Evolutionary conservation across 169 alveolate genomes (phyloP), one percentile per base, ranked within the genome.

Genomic region (Plasmodium chabaudi): DNA sequence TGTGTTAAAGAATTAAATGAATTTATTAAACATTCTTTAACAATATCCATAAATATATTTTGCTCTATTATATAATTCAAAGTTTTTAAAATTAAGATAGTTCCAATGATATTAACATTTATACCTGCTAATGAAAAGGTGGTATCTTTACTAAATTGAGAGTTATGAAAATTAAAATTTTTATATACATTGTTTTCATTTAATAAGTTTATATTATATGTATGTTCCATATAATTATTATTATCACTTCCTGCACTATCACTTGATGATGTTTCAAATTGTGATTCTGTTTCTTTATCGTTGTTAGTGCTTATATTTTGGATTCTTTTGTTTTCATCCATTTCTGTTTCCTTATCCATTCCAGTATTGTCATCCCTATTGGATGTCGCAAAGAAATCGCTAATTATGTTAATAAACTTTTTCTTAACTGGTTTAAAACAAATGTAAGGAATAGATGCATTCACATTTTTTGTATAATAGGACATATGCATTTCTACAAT

Each of bases 401-500:
- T 86, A 21, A 86, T 55, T 42, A 86, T 86, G 19, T 86, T 59
- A 9, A 17, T 71, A 47, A 86, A 70, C 70, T 86, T 86, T 46
- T 57, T 86, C n/a, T 64, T 86, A 17, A 86, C 53, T 1, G 91
- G 87, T 53, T 86, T n/a, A 25, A 86, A 86, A 64, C 91, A 86
- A 5, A 70, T 68, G 44, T 70, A 86, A 12, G 91, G 91, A 9
- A 86, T 69, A 17, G n/a, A 15, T 10, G 49, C 13, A 49, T 10
- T 23, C 3, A 39, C 21, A 65, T 86, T 86, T 69, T 86, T 86
- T 25, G 91, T 86, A 46, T 86, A 86, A 5, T 86, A 86, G 1
- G 91, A 86, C n/a, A 86, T 86, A 27, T 86, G 71, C 59, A 86
- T 59, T 63, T 86, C 91, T 42, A 86, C 60, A 13, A 71, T 73